Conservation (phyloP, 2,329 filamentous ascomycete species). For the Lanzia echinophila region DNA sequence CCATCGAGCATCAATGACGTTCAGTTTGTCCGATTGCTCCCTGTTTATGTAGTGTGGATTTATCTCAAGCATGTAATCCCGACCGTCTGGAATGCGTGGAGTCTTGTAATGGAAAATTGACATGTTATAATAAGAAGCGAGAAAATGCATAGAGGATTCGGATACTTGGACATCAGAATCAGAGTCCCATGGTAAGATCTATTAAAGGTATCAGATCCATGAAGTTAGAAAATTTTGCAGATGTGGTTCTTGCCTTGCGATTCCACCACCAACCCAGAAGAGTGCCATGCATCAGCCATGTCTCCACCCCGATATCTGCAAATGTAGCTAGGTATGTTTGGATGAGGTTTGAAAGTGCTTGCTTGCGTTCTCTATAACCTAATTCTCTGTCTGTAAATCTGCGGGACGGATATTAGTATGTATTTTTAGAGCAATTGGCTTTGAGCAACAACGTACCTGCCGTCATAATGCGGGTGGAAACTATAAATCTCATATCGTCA, state of each 20-base stretch:
- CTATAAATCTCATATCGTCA: slow-evolving; percentile 18
- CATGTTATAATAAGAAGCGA: slow-evolving; percentile 43
- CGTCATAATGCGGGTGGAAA: slow-evolving; percentile 35
- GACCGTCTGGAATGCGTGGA: slow-evolving; percentile 31
- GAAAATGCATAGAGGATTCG: slow-evolving; percentile 48
- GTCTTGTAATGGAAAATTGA: slow-evolving; percentile 30
- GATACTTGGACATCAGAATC: slow-evolving; percentile 59
- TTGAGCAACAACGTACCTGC: slow-evolving; percentile 24
- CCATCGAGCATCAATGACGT: slow-evolving; percentile 81
- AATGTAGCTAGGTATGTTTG: slow-evolving; percentile 68
- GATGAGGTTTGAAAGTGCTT: slow-evolving; percentile 62
- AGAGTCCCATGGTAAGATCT: slow-evolving; percentile 73
- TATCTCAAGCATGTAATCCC: slow-evolving; percentile 66
- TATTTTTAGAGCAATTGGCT: neutral
- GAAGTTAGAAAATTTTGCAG: neutral
- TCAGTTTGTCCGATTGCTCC: slow-evolving; percentile 58
- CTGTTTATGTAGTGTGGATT: slow-evolving; percentile 64
- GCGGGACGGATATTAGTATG: neutral
- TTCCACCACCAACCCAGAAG: slow-evolving; percentile 90
- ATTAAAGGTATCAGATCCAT: neutral
- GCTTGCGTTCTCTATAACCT: slow-evolving; percentile 34
- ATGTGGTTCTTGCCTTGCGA: slow-evolving; percentile 22
- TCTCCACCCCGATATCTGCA: slow-evolving; percentile 44
- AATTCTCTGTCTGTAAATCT: slow-evolving; percentile 37
- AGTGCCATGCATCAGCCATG: slow-evolving; percentile 68